Evolutionary conservation across 352 stramenopile genomes (phyloP), one percentile per base, ranked within the genome.

Genomic region (Phytopythium mirpurense): DNA sequence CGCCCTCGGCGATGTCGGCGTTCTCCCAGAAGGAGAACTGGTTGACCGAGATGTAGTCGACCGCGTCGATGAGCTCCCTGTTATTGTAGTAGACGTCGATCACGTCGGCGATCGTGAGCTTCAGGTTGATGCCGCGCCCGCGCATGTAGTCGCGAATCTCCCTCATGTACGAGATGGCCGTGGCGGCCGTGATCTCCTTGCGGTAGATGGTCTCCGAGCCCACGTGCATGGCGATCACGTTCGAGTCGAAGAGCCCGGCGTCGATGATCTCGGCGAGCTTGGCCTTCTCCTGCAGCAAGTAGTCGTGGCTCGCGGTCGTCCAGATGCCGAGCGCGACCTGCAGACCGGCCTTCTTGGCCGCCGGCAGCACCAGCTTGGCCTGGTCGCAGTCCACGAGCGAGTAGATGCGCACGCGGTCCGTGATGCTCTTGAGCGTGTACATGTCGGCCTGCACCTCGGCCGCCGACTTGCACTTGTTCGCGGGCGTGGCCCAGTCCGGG

Each of bases 1-100:
- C 58, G 16, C 54, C 79, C n/a, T 88, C 74, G 16, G 71, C 75
- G 15, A 79, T 54, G 38, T 85, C 65, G 7, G 50, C 54, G 6
- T 54, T 46, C 42, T 90, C 79, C 82, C 82, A 93, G 60, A 86
- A 86, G 14, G 77, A 80, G 49, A 93, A 93, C 60, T 93, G 74
- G 67, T 90, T 93, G 35, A 88, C 68, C 19, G 72, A 83, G 19
- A 89, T 56, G 51, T 77, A 75, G 51, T 93, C 82, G 3, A 88
- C 77, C 0, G 73, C 77, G 19, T 86, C 61, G 24, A 89, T 51
- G 2, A 93, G 57, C 38, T 76, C 26, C 27, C 56, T 71, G 51
- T 90, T 79, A n/a, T 56, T 51, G 45, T 83, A 70, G 67, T 88
- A 93, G 24, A 75, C 68, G 60, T 89, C 75, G 21, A 90, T 72